Conservation (phyloP, 495 filamentous ascomycete genomes). For the Lasiosphaeria hispida region DNA sequence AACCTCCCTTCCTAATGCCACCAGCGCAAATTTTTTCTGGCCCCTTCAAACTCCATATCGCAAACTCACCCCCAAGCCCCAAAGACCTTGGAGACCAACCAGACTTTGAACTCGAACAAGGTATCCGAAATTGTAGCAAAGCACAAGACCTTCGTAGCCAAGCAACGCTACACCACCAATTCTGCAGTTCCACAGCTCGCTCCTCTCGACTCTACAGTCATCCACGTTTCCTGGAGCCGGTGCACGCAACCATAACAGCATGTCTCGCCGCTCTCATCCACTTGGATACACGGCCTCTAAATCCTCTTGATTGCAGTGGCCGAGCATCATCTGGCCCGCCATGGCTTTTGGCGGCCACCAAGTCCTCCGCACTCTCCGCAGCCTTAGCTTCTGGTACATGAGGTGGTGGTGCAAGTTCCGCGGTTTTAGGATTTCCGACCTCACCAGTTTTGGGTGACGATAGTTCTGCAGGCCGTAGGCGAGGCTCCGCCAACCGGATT, state of each 20-base stretch:
- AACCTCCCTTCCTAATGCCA: too few relatives aligned
- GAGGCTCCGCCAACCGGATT: conserved; percentile 18
- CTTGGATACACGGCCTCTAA: conserved; percentile 23
- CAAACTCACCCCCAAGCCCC: too few relatives aligned
- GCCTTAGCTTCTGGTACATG: not conserved
- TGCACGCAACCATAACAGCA: conserved; percentile 22
- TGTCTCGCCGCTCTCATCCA: conserved; percentile 26
- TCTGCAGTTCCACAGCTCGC: too few relatives aligned
- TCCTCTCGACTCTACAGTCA: not conserved
- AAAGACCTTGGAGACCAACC: too few relatives aligned
- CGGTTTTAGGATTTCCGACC: not conserved
- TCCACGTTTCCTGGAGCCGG: conserved; percentile 21
- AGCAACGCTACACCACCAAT: too few relatives aligned
- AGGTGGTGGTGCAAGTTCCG: not conserved
- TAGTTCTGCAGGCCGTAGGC: conserved; percentile 6
- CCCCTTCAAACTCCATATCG: too few relatives aligned
- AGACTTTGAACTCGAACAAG: too few relatives aligned
- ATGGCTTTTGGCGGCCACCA: not conserved
- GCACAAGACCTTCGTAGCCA: too few relatives aligned
- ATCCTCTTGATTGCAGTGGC: conserved; percentile 5
- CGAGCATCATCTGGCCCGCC: not conserved
- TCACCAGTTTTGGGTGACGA: not conserved
- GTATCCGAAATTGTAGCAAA: too few relatives aligned
- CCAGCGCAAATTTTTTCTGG: too few relatives aligned
- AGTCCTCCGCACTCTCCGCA: not conserved